Evolutionary conservation across 805 yeast species (phyloP).

Genomic region (Torulaspora indica): DNA sequence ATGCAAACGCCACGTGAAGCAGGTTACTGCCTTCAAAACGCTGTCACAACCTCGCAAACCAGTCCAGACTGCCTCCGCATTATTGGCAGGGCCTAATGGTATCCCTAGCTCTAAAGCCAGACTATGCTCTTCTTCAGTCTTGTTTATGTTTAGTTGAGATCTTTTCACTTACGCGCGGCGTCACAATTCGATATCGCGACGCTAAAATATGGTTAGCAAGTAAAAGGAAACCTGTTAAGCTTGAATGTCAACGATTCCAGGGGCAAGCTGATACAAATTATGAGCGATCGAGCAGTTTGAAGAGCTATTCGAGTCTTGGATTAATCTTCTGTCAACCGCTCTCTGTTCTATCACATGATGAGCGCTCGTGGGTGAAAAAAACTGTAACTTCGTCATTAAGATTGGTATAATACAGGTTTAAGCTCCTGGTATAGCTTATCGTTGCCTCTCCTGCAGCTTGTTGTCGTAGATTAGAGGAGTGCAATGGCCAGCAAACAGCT

Average conservation of each 20-base stretch:
- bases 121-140: neutral
- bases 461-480: neutral
- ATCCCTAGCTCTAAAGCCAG: no score
- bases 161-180: neutral
- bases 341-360: slow-evolving; percentile 1
- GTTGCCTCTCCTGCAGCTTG: neutral
- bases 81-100: no score
- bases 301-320: no score
- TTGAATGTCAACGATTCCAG: no score
- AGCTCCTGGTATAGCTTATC: neutral
- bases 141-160: slow-evolving; percentile 3
- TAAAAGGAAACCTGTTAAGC: no score
- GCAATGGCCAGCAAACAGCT: slow-evolving; percentile 20
- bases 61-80: no score
- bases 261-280: no score
- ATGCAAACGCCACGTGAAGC: neutral
- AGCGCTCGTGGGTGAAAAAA: neutral
- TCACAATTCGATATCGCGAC: neutral
- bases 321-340: no score
- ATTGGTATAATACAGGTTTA: neutral
- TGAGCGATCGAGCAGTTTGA: no score
- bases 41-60: no score
- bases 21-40: neutral
- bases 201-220: neutral
- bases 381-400: neutral